These are phyloP conservation scores for Nitzschia sp. DNA, from an alignment of 108 stramenopile genomes.

Conservation along the genomic window DNA sequence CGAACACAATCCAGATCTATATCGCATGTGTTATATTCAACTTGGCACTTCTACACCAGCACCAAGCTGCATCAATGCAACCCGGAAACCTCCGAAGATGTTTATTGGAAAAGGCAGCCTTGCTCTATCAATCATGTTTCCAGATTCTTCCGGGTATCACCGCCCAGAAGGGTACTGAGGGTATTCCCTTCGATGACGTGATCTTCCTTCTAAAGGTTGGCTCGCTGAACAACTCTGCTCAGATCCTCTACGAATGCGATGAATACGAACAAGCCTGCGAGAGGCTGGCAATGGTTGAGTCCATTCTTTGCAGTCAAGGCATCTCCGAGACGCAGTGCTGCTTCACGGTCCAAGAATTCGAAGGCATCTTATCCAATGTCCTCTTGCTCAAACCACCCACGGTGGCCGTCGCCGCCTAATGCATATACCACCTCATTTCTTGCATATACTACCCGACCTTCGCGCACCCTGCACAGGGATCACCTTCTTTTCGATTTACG, in stretches of 20 bases:
- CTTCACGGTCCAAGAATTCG: constrained; percentile 4
- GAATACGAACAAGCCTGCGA: constrained; percentile 4
- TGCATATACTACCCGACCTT: no score
- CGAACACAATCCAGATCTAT: background rate
- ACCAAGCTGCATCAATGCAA: background rate
- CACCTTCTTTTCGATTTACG: no score
- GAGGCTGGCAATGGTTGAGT: background rate
- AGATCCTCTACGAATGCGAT: constrained; percentile 5
- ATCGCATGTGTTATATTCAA: constrained; percentile 2
- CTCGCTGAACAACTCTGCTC: background rate
- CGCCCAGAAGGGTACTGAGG: background rate
- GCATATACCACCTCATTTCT: background rate
- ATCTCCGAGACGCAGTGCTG: constrained; percentile 2
- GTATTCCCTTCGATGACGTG: background rate
- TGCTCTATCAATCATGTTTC: background rate
- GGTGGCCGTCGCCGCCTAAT: constrained; percentile 1
- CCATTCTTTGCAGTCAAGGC: background rate
- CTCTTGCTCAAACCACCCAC: constrained; percentile 1
- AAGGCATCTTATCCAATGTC: background rate
- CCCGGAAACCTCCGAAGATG: background rate
- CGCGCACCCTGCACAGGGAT: no score
- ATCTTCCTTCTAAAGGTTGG: constrained; percentile 1
- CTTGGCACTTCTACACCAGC: background rate
- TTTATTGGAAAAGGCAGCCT: background rate
- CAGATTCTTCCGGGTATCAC: background rate